Evolutionary conservation across 1,284 basidiomycete species (phyloP), one percentile per base, ranked within the genome.

Genomic region (Leccinum fuscescens): DNA sequence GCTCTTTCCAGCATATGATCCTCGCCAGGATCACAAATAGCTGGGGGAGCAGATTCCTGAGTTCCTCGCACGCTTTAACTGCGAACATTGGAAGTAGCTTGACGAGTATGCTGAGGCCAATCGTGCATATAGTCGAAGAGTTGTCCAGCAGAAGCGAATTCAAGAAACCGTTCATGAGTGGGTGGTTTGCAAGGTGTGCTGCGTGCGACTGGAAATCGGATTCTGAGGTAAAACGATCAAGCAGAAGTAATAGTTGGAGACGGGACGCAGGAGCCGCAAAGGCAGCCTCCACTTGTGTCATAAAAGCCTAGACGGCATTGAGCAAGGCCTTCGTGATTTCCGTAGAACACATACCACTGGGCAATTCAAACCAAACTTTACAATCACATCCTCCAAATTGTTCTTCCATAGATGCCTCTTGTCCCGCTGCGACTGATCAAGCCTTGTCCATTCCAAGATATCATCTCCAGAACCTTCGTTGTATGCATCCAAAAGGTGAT

Each of bases 31-130:
- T 81, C 12, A 81, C 82, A 50, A 90, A 77, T 5, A 92, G 75
- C 54, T 75, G 78, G 2, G 90, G 88, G 7, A 92, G 79, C 46
- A 85, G 77, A 35, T 68, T 65, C 65, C 83, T 85, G 60, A 93
- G 77, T 5, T 79, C 74, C 8, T 80, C 72, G 49, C 77, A 81
- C 14, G 87, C 83, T 61, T 84, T 78, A 4, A 88, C 82, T 4
- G 90, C 90, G 59, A 91, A 79, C 33, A 86, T 80, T 24, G 90
- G 90, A n/a, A 93, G 76, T 5, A 90, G 71, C 72, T 89, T 91
- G 61, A 85, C 82, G 20, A 92, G 69, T 7, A 88, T 77, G 1
- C 81, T 82, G 46, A 91, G 75, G 6, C 80, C 84, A 54, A 87
- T 80, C 2, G 83, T 84, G 65, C 86, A 88, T 27, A 82, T 77